A percentile compares a stretch with the other conserved stretches of the same genome.
Evolutionary conservation across 768 basidiomycete genomes (phyloP).

Genomic region (Trichaptum fuscoviolaceum): DNA sequence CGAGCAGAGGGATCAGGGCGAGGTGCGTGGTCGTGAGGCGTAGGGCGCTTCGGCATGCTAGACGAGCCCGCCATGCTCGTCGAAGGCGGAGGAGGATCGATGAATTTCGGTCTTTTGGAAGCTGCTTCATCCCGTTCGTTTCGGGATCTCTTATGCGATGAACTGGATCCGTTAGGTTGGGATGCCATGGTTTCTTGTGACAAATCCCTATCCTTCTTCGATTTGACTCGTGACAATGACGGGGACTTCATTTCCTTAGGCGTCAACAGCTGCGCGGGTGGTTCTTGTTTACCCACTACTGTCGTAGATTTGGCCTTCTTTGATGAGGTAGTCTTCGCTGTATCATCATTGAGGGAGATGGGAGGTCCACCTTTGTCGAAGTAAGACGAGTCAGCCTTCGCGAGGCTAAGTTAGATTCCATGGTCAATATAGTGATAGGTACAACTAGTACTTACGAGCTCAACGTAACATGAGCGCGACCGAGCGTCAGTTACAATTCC

Average conservation of each 20-base stretch:
- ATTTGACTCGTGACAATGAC: background rate
- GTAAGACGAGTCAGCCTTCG: background rate
- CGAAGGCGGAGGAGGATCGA: background rate
- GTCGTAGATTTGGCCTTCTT: background rate
- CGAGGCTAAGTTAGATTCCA: background rate
- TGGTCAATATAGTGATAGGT: background rate
- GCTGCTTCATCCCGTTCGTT: background rate
- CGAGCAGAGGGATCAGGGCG: background rate
- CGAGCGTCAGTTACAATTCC: conserved; percentile 74
- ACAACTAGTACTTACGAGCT: conserved; percentile 39
- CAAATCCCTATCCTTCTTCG: background rate
- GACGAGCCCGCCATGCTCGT: background rate
- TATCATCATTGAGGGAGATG: background rate
- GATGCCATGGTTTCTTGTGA: background rate
- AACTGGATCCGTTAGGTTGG: background rate
- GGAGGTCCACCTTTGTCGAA: background rate
- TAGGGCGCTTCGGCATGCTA: background rate
- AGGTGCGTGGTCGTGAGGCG: background rate
- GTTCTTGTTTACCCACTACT: background rate
- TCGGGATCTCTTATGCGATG: background rate
- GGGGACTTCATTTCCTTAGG: background rate
- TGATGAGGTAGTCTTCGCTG: background rate
- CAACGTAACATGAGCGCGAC: conserved; percentile 52
- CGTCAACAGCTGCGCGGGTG: background rate
- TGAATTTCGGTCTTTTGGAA: background rate